Conservation (phyloP, 805 yeast genomes). For the Metschnikowia baotianmanensis region DNA sequence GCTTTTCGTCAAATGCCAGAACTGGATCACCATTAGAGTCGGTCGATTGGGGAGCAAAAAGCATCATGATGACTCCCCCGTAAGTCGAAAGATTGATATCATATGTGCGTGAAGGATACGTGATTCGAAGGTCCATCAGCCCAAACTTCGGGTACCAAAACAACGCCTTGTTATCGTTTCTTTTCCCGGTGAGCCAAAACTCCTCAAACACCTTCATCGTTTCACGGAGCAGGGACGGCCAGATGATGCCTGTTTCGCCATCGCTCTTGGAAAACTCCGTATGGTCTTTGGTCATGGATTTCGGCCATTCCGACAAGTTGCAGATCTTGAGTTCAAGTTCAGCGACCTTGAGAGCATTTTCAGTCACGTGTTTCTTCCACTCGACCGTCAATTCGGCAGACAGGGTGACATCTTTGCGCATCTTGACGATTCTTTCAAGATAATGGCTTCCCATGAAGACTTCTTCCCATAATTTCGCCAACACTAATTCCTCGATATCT, state of each 20-base stretch:
- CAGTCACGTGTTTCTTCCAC: constrained; percentile 29
- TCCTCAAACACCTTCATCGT: constrained; percentile 40
- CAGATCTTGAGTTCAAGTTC: constrained; percentile 44
- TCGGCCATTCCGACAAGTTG: constrained; percentile 45
- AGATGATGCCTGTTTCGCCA: constrained; percentile 28
- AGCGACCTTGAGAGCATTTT: constrained; percentile 17
- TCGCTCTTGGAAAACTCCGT: constrained; percentile 26
- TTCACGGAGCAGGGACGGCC: constrained; percentile 39
- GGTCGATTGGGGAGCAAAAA: constrained; percentile 53
- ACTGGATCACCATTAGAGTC: constrained; percentile 28
- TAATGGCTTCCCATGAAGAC: constrained; percentile 64
- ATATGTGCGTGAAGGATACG: constrained; percentile 66
- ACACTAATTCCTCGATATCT: constrained; percentile 68
- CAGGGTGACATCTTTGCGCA: constrained; percentile 75
- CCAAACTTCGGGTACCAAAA: constrained; percentile 85
- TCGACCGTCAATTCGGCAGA: constrained; percentile 38
- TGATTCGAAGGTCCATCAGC: constrained; percentile 71
- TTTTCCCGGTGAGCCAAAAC: constrained; percentile 39
- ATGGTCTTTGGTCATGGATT: constrained; percentile 44
- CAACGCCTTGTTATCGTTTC: constrained; percentile 41
- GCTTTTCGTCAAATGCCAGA: constrained; percentile 50
- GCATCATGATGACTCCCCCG: constrained; percentile 72
- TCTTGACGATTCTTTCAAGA: constrained; percentile 76
- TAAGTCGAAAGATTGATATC: constrained; percentile 78
- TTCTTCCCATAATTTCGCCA: constrained; percentile 67